Evolutionary conservation across 2,329 filamentous ascomycete species (phyloP), one percentile per base, ranked within the genome.

Genomic region (Fusarium lateritium): DNA sequence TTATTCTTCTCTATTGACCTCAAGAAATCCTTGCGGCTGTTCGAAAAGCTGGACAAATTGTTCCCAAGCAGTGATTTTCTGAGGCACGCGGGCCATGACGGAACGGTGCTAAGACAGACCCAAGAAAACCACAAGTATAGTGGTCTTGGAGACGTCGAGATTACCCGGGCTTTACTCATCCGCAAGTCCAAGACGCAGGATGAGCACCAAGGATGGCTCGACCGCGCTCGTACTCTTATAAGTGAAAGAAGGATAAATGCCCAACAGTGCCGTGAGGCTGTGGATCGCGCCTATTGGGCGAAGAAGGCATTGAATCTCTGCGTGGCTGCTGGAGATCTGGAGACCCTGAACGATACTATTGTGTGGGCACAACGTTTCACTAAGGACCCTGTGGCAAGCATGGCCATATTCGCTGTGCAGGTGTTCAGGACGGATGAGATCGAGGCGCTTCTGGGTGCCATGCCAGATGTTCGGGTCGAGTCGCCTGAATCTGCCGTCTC

Each of bases 341-440:
- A 72, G 5, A 44, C 70, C 0, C 45, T 78, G 4, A 50, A 54
- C 7, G 70, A 75, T 6, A 73, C 72, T 1, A 31, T 77, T 4
- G 21, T 64, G 0, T 79, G 76, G 78, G 74, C 74, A 1, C 63
- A 66, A 5, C 73, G 77, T 2, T 79, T 76, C 42, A 73, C 74
- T 50, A 77, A 74, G 21, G 77, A 79, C 34, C 33, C 65, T 2
- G 40, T 68, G 3, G 61, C 68, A 0, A 49, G 62, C 2, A 49
- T 21, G 2, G 49, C 55, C 3, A 7, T 78, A 2, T 78, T 76
- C 50, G 40, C 39, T 7, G 26, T 1, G 1, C 24, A 56, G 0
- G 42, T 56, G 0, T 43, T 74, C 14, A 38, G 19, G 2, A 73
- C 73, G 1, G 8, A 3, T 1, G 76, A 79, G 22, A 52, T 72